Conservation (phyloP, 345 rosid species). For the Angophora floribunda region DNA sequence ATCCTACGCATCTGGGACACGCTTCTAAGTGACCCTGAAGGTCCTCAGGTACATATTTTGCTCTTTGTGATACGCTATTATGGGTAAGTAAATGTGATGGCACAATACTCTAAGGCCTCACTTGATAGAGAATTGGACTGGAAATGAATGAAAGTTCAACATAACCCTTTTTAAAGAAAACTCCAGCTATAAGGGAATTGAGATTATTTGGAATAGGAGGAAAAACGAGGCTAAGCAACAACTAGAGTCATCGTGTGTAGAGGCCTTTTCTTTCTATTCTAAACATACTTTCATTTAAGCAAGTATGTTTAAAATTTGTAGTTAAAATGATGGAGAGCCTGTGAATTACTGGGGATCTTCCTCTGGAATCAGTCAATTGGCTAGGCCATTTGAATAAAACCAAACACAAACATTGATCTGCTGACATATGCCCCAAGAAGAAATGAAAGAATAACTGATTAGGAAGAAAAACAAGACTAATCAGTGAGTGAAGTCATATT, state of each 20-base stretch:
- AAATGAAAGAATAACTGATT: background rate
- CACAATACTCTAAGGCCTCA: background rate
- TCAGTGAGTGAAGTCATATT: background rate
- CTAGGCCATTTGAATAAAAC: background rate
- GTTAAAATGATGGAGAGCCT: background rate
- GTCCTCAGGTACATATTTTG: slow-evolving; percentile 60
- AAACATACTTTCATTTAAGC: background rate
- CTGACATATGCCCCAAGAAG: background rate
- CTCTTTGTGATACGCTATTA: background rate
- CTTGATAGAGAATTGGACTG: background rate
- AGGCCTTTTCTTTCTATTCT: background rate
- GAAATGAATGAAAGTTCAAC: background rate
- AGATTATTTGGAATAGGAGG: background rate
- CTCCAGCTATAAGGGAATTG: background rate
- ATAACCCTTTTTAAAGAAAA: background rate
- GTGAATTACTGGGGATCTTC: background rate
- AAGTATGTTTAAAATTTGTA: background rate
- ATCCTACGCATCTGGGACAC: slow-evolving; percentile 92
- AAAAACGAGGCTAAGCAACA: background rate
- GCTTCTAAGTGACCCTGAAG: slow-evolving; percentile 90
- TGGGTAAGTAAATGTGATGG: background rate
- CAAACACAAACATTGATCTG: background rate
- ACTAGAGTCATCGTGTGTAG: background rate
- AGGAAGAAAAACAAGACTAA: background rate
- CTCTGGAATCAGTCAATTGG: background rate